Conservation (phyloP, 768 basidiomycete species). For the Lactarius quietus region DNA sequence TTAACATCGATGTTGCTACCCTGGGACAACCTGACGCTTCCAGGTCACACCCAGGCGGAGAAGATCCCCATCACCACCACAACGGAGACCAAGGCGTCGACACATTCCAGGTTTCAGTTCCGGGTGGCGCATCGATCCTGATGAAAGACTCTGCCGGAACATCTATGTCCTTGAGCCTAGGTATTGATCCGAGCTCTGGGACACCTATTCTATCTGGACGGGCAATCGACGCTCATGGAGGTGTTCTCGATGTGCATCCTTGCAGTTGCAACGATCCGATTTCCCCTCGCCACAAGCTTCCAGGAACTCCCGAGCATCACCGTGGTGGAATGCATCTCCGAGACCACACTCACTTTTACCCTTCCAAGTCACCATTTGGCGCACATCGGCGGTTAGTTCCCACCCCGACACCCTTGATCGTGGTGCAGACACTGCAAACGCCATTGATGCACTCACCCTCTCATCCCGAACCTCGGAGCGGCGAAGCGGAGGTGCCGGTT, state of each 20-base stretch:
- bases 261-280: constrained; percentile 11
- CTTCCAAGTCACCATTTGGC: neutral
- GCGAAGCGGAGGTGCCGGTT: neutral
- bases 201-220: constrained; percentile 19
- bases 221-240: constrained; percentile 8
- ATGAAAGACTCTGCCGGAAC: constrained; percentile 13
- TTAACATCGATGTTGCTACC: neutral
- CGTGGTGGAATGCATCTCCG: neutral
- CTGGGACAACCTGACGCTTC: neutral
- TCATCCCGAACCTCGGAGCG: neutral
- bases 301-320: neutral
- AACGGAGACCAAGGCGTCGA: neutral
- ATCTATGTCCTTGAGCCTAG: constrained; percentile 17
- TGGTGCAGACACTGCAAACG: constrained; percentile 10
- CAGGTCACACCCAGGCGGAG: neutral
- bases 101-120: constrained; percentile 3
- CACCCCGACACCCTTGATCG: constrained; percentile 14
- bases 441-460: neutral
- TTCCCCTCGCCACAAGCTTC: constrained; percentile 7
- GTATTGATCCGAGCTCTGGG: constrained; percentile 14
- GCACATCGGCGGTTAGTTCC: neutral
- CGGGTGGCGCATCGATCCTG: constrained; percentile 13
- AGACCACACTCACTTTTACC: neutral
- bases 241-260: constrained; percentile 15
- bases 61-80: neutral